Evolutionary conservation across 75 land plant species (phyloP), one percentile per base, ranked within the genome.

Genomic region (Isoetes taiwanensis): DNA sequence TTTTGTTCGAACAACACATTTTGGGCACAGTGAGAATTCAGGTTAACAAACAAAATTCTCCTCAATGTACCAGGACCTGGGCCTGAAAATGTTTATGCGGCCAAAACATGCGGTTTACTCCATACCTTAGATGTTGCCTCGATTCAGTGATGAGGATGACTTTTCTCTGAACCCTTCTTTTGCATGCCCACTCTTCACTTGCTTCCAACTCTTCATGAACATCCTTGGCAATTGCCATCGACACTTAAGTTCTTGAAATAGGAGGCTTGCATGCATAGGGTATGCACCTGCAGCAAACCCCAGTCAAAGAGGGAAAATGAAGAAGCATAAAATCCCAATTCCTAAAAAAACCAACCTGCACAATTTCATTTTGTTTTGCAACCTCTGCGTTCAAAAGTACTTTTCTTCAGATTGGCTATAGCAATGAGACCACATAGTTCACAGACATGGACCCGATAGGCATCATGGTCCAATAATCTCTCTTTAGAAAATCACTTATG

Each of bases 221-320:
- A 94, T 94, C 43, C 99, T 75, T 14, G 99, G 99, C 96, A 52
- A 94, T 94, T 23, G 99, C 99, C 99, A 94, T 94, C 32, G 99
- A 68, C 96, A 94, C n/a, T n/a, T 94, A 4, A 94, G 86, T 75
- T 94, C 99, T 64, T 94, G 99, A 75, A 94, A 94, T 4, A 94
- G 82, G 42, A 94, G n/a, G 77, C 77, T 94, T 94, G 65, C 99
- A 94, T 2, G 99, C 99, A 52, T 94, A 94, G 24, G 99, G 99
- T 94, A 65, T 94, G 81, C 31, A 94, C 99, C 99, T 94, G 77
- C 60, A 67, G 8, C 1, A n/a, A n/a, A n/a, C n/a, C n/a, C n/a
- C n/a, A n/a, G n/a, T n/a, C n/a, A n/a, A n/a, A n/a, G n/a, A n/a
- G n/a, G n/a, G n/a, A n/a, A n/a, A n/a, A n/a, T n/a, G n/a, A n/a